Conservation (phyloP, 768 basidiomycete species). For the Artomyces pyxidatus region DNA sequence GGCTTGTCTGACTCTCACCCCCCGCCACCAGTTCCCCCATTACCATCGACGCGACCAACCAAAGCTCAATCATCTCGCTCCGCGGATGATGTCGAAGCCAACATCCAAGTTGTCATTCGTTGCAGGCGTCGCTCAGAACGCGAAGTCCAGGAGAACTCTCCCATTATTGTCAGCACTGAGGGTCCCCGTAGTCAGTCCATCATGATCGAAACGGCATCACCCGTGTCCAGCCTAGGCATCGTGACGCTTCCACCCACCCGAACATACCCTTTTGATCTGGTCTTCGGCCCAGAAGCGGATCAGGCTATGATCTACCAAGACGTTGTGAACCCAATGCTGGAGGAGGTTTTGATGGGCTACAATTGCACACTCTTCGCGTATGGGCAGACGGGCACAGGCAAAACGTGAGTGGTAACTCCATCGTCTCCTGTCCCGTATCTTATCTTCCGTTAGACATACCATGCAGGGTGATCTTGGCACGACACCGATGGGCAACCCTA, state of each 20-base stretch:
- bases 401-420: constrained; percentile 63
- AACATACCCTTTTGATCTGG: constrained; percentile 91
- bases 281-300: constrained; percentile 95
- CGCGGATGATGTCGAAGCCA: constrained; percentile 52
- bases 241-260: constrained; percentile 67
- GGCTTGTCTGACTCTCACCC: constrained; percentile 7
- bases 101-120: constrained; percentile 91
- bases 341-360: constrained; percentile 92
- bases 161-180: constrained; percentile 73
- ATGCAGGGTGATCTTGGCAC: constrained; percentile 93
- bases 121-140: constrained; percentile 81
- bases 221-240: constrained; percentile 63
- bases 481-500: constrained; percentile 82
- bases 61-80: constrained; percentile 14
- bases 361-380: constrained; percentile 98
- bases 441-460: constrained; percentile 54
- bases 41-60: constrained; percentile 9
- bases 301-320: constrained; percentile 91
- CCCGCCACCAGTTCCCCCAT: constrained; percentile 3
- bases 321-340: constrained; percentile 87
- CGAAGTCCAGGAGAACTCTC: constrained; percentile 80
- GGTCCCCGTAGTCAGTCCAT: constrained; percentile 72
- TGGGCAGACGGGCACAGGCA: constrained; percentile 97
- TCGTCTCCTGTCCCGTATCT: background rate
- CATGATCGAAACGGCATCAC: constrained; percentile 70